These are phyloP conservation scores for Choiromyces venosus DNA, from an alignment of 495 filamentous ascomycete genomes.

Conservation along the genomic window DNA sequence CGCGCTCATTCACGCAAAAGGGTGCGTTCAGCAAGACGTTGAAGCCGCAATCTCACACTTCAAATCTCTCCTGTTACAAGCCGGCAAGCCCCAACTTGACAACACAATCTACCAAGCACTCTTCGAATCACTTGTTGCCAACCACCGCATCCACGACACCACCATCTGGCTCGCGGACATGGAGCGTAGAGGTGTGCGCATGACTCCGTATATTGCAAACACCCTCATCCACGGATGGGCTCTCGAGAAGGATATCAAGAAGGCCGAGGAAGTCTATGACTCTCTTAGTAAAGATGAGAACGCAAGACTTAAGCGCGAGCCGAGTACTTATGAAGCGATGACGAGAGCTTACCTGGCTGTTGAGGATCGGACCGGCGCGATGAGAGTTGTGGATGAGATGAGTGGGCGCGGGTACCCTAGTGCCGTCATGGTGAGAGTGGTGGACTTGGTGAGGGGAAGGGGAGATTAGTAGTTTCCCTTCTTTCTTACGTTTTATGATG, in stretches of 20 bases:
- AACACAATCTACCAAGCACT: slow-evolving; percentile 91
- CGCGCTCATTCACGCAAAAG: slow-evolving; percentile 90
- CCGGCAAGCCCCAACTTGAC: slow-evolving; percentile 59
- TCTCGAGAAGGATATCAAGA: slow-evolving; percentile 68
- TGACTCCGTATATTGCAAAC: slow-evolving; percentile 98
- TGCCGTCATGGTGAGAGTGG: slow-evolving; percentile 84
- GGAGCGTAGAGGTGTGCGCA: slow-evolving; percentile 62
- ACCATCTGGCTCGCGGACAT: slow-evolving; percentile 69
- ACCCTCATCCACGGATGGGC: slow-evolving; percentile 99
- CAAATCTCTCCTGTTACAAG: slow-evolving; percentile 61
- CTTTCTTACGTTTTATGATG: slow-evolving; percentile 10
- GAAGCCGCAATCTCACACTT: slow-evolving; percentile 74
- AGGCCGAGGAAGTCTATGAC: slow-evolving; percentile 72
- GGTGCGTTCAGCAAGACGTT: slow-evolving; percentile 89
- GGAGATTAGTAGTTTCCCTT: slow-evolving; percentile 8
- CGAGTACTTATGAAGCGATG: slow-evolving; percentile 99
- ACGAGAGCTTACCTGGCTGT: slow-evolving; percentile 83
- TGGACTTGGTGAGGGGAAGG: slow-evolving; percentile 71
- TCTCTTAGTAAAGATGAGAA: slow-evolving; percentile 48
- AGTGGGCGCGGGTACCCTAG: slow-evolving; percentile 80
- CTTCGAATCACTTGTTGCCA: slow-evolving; percentile 94
- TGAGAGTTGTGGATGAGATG: slow-evolving; percentile 81
- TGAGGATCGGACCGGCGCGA: slow-evolving; percentile 68
- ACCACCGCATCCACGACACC: slow-evolving; percentile 73
- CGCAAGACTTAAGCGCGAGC: slow-evolving; percentile 67